Conservation (phyloP, 306 rosid genomes). For the Rosa lucieae region DNA sequence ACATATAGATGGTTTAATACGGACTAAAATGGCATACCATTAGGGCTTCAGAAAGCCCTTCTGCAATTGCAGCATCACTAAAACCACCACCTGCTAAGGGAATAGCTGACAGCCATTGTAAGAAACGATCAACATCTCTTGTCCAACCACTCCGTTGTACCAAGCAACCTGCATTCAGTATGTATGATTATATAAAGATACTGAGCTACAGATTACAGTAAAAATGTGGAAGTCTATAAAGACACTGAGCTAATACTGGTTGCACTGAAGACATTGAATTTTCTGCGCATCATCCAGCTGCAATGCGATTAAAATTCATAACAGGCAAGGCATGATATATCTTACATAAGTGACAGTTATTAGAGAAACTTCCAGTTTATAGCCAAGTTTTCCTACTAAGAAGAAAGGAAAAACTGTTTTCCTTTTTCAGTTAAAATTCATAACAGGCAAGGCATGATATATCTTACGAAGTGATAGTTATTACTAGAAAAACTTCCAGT, state of each 20-base stretch:
- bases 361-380: background rate
- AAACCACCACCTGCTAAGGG: slow-evolving; percentile 93
- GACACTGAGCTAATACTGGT: background rate
- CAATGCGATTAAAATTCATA: background rate
- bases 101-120: slow-evolving; percentile 68
- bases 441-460: background rate
- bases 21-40: slow-evolving; percentile 53
- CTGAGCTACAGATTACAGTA: slow-evolving; percentile 11
- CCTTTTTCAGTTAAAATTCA: background rate
- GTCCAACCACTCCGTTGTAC: slow-evolving; percentile 96
- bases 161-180: slow-evolving; percentile 61
- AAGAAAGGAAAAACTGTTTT: background rate
- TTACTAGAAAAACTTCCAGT: background rate
- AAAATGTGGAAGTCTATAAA: background rate
- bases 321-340: background rate
- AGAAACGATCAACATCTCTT: slow-evolving; percentile 71
- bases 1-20: background rate
- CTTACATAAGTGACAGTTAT: background rate
- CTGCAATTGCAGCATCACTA: slow-evolving; percentile 91
- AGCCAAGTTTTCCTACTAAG: background rate
- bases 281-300: background rate
- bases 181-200: background rate
- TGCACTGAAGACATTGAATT: background rate
- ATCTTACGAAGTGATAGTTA: background rate
- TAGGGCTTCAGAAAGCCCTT: slow-evolving; percentile 95